Evolutionary conservation across 805 yeast genomes (phyloP), one percentile per base, ranked within the genome.

Genomic region (Nakazawaea populi): DNA sequence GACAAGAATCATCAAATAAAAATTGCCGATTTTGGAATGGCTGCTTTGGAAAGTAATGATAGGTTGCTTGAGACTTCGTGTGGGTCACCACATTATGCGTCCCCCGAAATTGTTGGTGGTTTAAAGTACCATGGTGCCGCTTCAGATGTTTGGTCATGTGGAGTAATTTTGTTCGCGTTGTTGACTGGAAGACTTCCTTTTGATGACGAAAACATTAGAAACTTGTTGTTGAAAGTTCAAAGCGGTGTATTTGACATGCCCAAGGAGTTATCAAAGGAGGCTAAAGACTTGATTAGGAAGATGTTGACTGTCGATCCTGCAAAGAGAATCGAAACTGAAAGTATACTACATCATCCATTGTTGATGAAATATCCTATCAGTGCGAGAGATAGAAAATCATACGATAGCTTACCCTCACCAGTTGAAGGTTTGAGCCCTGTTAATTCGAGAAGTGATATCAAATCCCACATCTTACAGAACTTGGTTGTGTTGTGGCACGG

Each of bases 21-120:
- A 60, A 80, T 87, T 56, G 94, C 94, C 4, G 95, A 87, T 68
- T 87, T 87, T 61, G 95, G 95, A 50, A 87, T 87, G 95, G 95
- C 95, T 30, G 94, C 94, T 27, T 71, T 87, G 54, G 92, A 87
- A 63, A 76, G 82, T 54, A 80, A 80, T 51, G 88, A 83, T 49
- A 79, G 79, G 63, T 68, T 87, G 49, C 70, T 87, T 48, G 89
- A 85, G 64, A 87, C 95, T 4, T 82, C 89, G 12, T 87, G 95
- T 70, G 95, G 95, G 4, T 85, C 91, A 27, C 95, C 95, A 18
- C 95, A 87, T 69, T 87, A 87, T 65, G 94, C 94, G 6, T 87
- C 95, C 2, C 95, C 95, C 0, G 95, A 87, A 67, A 87, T 87
- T 55, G 92, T 87, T 18, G 76, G 83, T 59, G 92, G 94, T 14